Conservation (phyloP, 352 stramenopile species). For the Phytophthora boehmeriae region DNA sequence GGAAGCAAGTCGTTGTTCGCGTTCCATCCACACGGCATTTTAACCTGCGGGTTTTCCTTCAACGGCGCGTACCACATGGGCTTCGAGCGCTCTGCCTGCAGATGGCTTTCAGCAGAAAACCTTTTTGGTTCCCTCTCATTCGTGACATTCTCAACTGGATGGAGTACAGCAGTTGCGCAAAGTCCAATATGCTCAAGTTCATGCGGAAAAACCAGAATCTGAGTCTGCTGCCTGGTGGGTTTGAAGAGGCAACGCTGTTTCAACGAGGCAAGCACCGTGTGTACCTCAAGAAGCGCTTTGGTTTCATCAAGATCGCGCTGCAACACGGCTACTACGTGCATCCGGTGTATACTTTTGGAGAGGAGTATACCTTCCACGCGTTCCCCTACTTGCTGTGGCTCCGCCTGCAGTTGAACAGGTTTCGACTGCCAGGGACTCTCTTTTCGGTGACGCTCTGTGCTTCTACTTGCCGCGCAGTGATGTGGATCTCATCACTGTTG, state of each 20-base stretch:
- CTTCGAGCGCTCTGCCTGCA: slow-evolving; percentile 50
- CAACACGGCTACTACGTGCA: slow-evolving; percentile 89
- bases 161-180: slow-evolving; percentile 55
- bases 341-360: slow-evolving; percentile 92
- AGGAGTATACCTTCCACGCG: slow-evolving; percentile 86
- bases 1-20: slow-evolving; percentile 33
- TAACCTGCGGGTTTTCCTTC: slow-evolving; percentile 56
- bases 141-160: slow-evolving; percentile 71
- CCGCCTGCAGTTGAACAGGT: slow-evolving; percentile 80
- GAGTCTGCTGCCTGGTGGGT: slow-evolving; percentile 90
- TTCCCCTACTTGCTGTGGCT: slow-evolving; percentile 77
- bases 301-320: slow-evolving; percentile 94
- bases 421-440: slow-evolving; percentile 81
- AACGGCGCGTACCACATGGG: slow-evolving; percentile 63
- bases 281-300: slow-evolving; percentile 89
- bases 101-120: slow-evolving; percentile 72
- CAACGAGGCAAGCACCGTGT: slow-evolving; percentile 80
- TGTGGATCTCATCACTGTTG: slow-evolving; percentile 86
- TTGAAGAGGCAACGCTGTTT: slow-evolving; percentile 94
- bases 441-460: slow-evolving; percentile 77
- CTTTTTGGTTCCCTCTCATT: slow-evolving; percentile 71
- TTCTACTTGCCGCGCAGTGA: slow-evolving; percentile 83
- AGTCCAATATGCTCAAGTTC: slow-evolving; percentile 51
- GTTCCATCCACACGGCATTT: slow-evolving; percentile 73
- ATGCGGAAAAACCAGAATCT: slow-evolving; percentile 66